Evolutionary conservation across 257 asterid species (phyloP).

Genomic region (Solanum bukasovii): DNA sequence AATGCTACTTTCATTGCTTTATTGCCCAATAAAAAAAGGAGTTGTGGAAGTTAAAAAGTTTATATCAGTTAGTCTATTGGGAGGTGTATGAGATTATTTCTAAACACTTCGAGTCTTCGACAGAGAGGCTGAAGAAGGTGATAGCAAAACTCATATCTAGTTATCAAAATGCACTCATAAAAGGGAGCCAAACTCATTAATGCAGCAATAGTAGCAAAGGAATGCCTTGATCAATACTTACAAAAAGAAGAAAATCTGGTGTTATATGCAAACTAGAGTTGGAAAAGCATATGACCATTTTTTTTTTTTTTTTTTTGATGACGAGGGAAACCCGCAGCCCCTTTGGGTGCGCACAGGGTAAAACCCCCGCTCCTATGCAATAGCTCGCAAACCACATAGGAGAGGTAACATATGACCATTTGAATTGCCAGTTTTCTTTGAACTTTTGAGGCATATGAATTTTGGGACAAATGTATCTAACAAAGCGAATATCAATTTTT

Average conservation of each 20-base stretch:
- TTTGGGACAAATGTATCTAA: background rate
- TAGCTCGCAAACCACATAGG: too few relatives aligned
- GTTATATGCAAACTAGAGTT: background rate
- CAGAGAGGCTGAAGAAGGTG: background rate
- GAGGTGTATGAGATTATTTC: background rate
- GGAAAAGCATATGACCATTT: background rate
- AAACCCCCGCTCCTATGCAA: too few relatives aligned
- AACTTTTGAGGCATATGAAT: background rate
- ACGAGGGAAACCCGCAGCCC: too few relatives aligned
- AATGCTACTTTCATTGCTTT: background rate
- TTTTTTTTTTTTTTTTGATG: too few relatives aligned
- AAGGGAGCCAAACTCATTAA: background rate
- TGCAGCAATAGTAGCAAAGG: background rate
- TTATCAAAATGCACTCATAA: background rate
- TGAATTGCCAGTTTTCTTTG: background rate
- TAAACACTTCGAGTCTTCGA: background rate
- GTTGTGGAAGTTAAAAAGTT: background rate
- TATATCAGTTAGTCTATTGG: background rate
- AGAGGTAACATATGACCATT: background rate
- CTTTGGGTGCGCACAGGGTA: too few relatives aligned
- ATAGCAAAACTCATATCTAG: background rate
- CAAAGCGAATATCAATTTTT: background rate
- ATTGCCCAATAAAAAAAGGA: background rate
- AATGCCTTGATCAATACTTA: background rate
- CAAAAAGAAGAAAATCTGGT: background rate